A percentile compares a stretch with the other conserved stretches of the same genome.
Conservation (phyloP, 192 early-diverging fungal species). For the Umbelopsis ramanniana region DNA sequence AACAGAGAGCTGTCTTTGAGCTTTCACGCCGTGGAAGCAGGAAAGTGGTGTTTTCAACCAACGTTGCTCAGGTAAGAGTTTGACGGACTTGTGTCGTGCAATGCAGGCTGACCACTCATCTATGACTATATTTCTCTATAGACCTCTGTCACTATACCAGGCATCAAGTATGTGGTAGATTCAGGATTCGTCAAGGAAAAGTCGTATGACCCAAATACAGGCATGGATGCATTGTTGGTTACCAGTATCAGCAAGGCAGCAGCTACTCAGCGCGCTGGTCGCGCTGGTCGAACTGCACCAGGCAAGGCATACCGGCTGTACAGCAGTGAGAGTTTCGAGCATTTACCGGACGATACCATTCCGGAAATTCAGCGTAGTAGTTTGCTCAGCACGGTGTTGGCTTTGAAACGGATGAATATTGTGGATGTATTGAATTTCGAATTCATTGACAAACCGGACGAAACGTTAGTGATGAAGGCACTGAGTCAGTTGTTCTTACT, state of each 20-base stretch:
- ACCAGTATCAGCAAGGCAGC: slow-evolving; percentile 93
- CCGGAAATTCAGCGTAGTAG: slow-evolving; percentile 98
- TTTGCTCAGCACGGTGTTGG: slow-evolving; percentile 84
- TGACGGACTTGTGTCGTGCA: neutral
- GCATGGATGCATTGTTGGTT: slow-evolving; percentile 91
- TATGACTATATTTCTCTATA: slow-evolving; percentile 30
- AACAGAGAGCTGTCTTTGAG: slow-evolving; percentile 92
- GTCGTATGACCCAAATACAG: slow-evolving; percentile 91
- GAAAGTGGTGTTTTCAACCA: slow-evolving; percentile 96
- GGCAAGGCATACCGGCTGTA: slow-evolving; percentile 92
- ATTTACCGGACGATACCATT: slow-evolving; percentile 84
- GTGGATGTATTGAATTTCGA: slow-evolving; percentile 90
- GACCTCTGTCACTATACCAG: slow-evolving; percentile 91
- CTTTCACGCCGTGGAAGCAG: slow-evolving; percentile 68
- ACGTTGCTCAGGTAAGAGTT: slow-evolving; percentile 79
- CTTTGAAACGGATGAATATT: slow-evolving; percentile 90
- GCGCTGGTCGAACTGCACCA: slow-evolving; percentile 91
- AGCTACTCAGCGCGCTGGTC: slow-evolving; percentile 91
- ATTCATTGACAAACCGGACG: slow-evolving; percentile 94
- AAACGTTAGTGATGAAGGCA: slow-evolving; percentile 78
- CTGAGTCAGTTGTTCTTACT: slow-evolving; percentile 89
- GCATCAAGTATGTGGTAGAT: slow-evolving; percentile 94
- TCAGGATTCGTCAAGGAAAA: slow-evolving; percentile 94
- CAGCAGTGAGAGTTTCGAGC: slow-evolving; percentile 81
- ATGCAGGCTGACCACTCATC: too few species aligned